Percentiles rank a stretch among this genome's conserved stretches.
These are phyloP conservation scores for Wickerhamomyces pijperi DNA, from an alignment of 805 yeast species.

Conservation along the genomic window DNA sequence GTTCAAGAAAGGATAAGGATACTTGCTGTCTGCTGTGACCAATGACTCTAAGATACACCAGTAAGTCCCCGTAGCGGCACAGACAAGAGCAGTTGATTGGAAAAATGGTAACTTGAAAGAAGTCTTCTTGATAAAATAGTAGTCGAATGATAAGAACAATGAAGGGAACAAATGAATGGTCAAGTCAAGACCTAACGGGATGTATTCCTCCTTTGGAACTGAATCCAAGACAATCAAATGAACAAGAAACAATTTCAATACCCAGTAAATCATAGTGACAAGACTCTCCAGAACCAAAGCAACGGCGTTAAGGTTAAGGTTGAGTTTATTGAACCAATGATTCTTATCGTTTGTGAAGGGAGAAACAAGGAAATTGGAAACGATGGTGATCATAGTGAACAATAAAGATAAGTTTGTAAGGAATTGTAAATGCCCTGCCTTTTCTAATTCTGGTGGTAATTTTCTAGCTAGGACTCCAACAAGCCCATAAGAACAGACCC, in stretches of 20 bases:
- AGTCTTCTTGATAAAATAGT: slow-evolving; percentile 37
- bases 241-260: slow-evolving; percentile 41
- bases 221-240: slow-evolving; percentile 32
- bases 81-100: slow-evolving; percentile 29
- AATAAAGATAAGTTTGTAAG: slow-evolving; percentile 54
- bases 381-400: slow-evolving; percentile 32
- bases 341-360: not conserved
- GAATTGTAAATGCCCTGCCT: slow-evolving; percentile 65
- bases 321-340: not conserved
- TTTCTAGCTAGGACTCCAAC: slow-evolving; percentile 1
- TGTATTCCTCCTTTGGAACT: slow-evolving; percentile 16
- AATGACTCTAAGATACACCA: slow-evolving; percentile 40
- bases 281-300: slow-evolving; percentile 48
- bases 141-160: slow-evolving; percentile 39
- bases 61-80: slow-evolving; percentile 32
- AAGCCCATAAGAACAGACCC: slow-evolving; percentile 1
- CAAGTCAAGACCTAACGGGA: slow-evolving; percentile 43
- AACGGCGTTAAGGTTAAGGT: slow-evolving; percentile 27
- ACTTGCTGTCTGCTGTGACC: slow-evolving; percentile 36
- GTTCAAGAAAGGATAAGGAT: slow-evolving; percentile 62
- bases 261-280: slow-evolving; percentile 63
- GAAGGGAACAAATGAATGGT: slow-evolving; percentile 53
- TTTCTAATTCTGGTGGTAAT: slow-evolving; percentile 37
- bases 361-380: slow-evolving; percentile 19
- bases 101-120: slow-evolving; percentile 27